These are phyloP conservation scores for Cystobasidium slooffiae DNA, from an alignment of 1,284 basidiomycete species.

Conservation along the genomic window DNA sequence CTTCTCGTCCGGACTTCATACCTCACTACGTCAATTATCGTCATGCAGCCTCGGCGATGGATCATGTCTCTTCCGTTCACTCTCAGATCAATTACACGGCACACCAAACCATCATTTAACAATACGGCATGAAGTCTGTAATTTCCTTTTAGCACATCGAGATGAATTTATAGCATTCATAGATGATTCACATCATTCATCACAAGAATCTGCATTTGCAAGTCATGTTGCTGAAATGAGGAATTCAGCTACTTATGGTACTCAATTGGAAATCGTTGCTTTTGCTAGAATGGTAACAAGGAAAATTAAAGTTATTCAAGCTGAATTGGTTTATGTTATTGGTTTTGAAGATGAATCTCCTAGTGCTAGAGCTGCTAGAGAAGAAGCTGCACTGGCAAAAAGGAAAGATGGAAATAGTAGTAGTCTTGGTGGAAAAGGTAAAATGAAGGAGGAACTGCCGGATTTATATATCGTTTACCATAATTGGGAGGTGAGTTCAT, in stretches of 20 bases:
- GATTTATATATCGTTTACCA: slow-evolving; percentile 51
- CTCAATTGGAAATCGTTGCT: slow-evolving; percentile 85
- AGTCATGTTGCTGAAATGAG: slow-evolving; percentile 65
- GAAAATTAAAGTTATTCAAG: slow-evolving; percentile 88
- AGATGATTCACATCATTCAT: slow-evolving; percentile 68
- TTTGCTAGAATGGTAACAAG: slow-evolving; percentile 78
- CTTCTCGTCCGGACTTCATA: neutral
- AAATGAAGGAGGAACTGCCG: slow-evolving; percentile 43
- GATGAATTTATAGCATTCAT: slow-evolving; percentile 83
- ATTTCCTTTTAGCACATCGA: slow-evolving; percentile 74
- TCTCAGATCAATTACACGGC: slow-evolving; percentile 75
- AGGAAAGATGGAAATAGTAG: neutral
- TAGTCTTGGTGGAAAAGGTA: slow-evolving; percentile 44
- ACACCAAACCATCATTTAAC: slow-evolving; percentile 70
- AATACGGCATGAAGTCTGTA: slow-evolving; percentile 72
- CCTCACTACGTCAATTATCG: neutral
- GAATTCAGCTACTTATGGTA: slow-evolving; percentile 77
- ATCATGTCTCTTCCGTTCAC: slow-evolving; percentile 82
- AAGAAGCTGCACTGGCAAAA: neutral
- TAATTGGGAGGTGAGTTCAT: slow-evolving; percentile 49
- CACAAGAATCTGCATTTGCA: slow-evolving; percentile 64
- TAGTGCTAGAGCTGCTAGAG: slow-evolving; percentile 19
- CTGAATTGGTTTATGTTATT: slow-evolving; percentile 63
- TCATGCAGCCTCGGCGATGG: slow-evolving; percentile 69
- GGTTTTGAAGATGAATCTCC: slow-evolving; percentile 50